phyloP scores from a whole-genome alignment of 495 filamentous ascomycete genomes.

The Hypoxylon subgilvum region DNA sequence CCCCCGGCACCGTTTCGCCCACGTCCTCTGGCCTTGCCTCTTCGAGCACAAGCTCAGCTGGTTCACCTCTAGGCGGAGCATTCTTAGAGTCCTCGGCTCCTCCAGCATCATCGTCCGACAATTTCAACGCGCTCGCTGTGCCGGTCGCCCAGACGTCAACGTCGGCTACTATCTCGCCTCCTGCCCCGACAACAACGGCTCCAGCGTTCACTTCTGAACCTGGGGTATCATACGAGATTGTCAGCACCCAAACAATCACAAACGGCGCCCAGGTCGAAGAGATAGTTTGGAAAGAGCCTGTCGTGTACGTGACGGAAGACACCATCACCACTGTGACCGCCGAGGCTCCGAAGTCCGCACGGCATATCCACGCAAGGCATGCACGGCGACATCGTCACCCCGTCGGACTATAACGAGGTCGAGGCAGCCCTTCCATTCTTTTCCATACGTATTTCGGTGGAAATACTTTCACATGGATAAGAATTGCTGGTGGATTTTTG shows the following conservation, averaged over 20 bases:
- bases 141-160: conserved; percentile 10
- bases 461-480: conserved; percentile 33
- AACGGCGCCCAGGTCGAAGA: conserved; percentile 47
- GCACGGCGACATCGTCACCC: conserved; percentile 32
- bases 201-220: conserved; percentile 30
- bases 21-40: too few relatives aligned
- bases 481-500: conserved; percentile 29
- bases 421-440: conserved; percentile 5
- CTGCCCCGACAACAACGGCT: conserved; percentile 27
- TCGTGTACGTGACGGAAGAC: conserved; percentile 50
- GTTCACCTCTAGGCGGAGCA: conserved; percentile 22
- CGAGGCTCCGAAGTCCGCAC: conserved; percentile 13
- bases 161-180: conserved; percentile 10
- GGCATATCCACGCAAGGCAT: conserved; percentile 24
- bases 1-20: background rate
- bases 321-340: conserved; percentile 44
- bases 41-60: conserved; percentile 23
- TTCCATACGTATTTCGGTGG: conserved; percentile 38
- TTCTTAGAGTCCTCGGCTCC: conserved; percentile 24
- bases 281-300: conserved; percentile 53
- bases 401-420: conserved; percentile 22
- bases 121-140: conserved; percentile 28
- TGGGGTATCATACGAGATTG: conserved; percentile 41
- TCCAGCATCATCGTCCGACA: conserved; percentile 19
- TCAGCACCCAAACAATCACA: conserved; percentile 54